Percentiles rank a stretch among this genome's conserved stretches.
phyloP scores from a whole-genome alignment of 805 yeast genomes.

The Tetrapisispora fleetii region DNA sequence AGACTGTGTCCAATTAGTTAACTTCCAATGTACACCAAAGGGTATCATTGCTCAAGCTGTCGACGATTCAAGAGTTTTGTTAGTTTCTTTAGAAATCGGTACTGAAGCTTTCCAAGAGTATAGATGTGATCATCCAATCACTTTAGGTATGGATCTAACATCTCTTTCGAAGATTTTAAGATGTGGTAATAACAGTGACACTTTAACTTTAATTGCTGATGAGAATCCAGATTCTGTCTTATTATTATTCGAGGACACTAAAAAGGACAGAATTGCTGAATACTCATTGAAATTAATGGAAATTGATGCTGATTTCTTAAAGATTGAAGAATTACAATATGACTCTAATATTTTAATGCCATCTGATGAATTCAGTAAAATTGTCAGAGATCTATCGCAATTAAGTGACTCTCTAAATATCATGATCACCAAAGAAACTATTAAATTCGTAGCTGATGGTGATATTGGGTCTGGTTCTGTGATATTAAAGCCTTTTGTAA shows the following conservation, averaged over 20 bases:
- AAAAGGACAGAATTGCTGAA: constrained; percentile 86
- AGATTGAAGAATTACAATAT: constrained; percentile 88
- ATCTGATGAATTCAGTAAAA: constrained; percentile 76
- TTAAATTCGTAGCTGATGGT: constrained; percentile 84
- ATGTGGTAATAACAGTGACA: constrained; percentile 86
- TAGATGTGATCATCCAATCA: constrained; percentile 90
- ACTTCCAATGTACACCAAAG: constrained; percentile 90
- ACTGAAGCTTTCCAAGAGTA: constrained; percentile 81
- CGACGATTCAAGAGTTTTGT: constrained; percentile 90
- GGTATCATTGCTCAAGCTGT: constrained; percentile 97
- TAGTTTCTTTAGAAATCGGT: constrained; percentile 81
- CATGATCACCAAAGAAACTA: constrained; percentile 82
- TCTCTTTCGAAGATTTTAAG: constrained; percentile 81
- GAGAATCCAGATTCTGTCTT: constrained; percentile 73
- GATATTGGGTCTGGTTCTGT: constrained; percentile 84
- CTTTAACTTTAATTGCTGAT: constrained; percentile 80
- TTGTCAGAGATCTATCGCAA: constrained; percentile 77
- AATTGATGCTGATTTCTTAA: constrained; percentile 87
- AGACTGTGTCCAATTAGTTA: constrained; percentile 90
- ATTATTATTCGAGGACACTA: constrained; percentile 82
- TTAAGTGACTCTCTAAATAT: constrained; percentile 82
- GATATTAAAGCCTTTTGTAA: constrained; percentile 72
- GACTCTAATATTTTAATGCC: constrained; percentile 85
- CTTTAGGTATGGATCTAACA: constrained; percentile 83
- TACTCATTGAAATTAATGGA: constrained; percentile 89